Evolutionary conservation across 2,329 filamentous ascomycete genomes (phyloP).

Genomic region (Fragosphaeria purpurea): DNA sequence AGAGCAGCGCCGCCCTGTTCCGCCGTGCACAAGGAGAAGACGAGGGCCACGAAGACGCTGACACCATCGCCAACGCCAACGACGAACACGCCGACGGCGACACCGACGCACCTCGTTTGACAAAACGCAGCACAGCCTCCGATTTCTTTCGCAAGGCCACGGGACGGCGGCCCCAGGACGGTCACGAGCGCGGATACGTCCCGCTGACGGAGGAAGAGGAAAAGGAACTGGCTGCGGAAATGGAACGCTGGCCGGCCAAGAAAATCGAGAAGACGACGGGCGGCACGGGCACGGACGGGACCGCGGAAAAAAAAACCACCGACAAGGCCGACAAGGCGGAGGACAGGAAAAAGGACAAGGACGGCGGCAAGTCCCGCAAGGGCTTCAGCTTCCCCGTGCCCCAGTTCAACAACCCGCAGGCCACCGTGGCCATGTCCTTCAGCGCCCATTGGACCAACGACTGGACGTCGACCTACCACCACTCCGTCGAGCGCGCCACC

Average conservation of each 20-base stretch:
- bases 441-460: constrained; percentile 8
- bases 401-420: not conserved
- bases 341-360: not conserved
- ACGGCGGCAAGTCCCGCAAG: not conserved
- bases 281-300: no score
- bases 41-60: not conserved
- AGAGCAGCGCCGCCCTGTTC: not conserved
- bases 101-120: not conserved
- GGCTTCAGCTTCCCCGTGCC: not conserved
- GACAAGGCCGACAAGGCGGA: no score
- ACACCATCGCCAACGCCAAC: not conserved
- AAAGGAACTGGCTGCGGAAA: no score
- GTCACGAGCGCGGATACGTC: no score
- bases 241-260: no score
- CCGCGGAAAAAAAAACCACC: no score
- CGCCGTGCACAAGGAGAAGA: no score
- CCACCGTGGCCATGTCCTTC: constrained; percentile 1
- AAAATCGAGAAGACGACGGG: no score
- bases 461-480: constrained; percentile 8
- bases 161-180: no score
- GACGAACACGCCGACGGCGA: not conserved
- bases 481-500: constrained; percentile 3
- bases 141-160: no score
- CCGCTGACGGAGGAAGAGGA: no score
- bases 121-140: not conserved